Evolutionary conservation across 352 stramenopile species (phyloP), one percentile per base, ranked within the genome.

Genomic region (Aphanomyces stellatus): DNA sequence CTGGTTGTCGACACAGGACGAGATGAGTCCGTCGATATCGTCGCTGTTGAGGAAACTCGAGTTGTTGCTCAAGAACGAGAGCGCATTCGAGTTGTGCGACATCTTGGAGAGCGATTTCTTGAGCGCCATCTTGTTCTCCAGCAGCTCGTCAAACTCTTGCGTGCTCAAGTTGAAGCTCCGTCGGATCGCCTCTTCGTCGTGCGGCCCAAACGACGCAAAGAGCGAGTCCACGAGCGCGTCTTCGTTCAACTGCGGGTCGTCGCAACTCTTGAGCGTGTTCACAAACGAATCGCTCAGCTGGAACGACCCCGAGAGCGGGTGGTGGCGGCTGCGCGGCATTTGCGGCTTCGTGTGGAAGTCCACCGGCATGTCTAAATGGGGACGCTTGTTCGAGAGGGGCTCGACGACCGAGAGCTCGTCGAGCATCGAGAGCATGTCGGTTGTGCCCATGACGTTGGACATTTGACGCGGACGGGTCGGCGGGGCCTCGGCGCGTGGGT

Each of bases 131-230:
- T 56, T 34, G 43, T 59, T 51, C 22, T 67, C 60, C 41, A 65
- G 22, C 10, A 67, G 41, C 13, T 56, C 40, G 22, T 34, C 49
- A 22, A 67, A 57, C 11, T 67, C 49, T 57, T 67, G 49, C 48
- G 57, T n/a, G 28, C n/a, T 28, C 19, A 49, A n/a, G 42, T 67
- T 27, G 28, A 59, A 67, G 40, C 49, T 67, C 34, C 43, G 60
- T 48, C 19, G 48, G 19, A 49, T 57, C 7, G 33, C 60, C 33
- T 67, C 60, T 59, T 67, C 60, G 37, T 67, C 60, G 37, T 67
- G 43, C 27, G 60, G 60, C 27, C 60, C 60, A 67, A 67, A 67
- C 28, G 60, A 67, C 10, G 60, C 60, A 42, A 67, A 67, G 27
- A 67, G 34, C n/a, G 60, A 67, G 27, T 67, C 42, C 17, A 67